A percentile compares a stretch with the other conserved stretches of the same genome.
phyloP scores from a whole-genome alignment of 345 rosid species.

The Microcos paniculata region DNA sequence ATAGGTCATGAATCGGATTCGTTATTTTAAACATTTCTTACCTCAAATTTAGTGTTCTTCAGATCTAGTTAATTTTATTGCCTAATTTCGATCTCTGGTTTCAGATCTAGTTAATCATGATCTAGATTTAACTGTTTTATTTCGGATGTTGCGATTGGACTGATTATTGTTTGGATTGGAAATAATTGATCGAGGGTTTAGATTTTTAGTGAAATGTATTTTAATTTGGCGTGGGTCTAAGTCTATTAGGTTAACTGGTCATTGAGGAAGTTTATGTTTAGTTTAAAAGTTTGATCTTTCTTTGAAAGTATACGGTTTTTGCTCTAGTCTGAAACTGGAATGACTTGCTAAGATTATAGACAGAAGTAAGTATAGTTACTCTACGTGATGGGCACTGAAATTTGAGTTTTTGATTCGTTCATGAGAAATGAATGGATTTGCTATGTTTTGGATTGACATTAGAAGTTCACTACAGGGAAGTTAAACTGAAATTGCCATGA shows the following conservation, averaged over 20 bases:
- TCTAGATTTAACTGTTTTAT: neutral
- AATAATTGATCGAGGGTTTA: neutral
- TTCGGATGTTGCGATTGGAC: neutral
- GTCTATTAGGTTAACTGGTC: neutral
- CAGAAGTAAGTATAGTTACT: neutral
- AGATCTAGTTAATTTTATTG: conserved; percentile 8
- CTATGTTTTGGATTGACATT: neutral
- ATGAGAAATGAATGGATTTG: neutral
- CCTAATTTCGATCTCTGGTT: neutral
- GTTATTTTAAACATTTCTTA: neutral
- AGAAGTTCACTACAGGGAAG: neutral
- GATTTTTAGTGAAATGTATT: neutral
- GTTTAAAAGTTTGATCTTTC: neutral
- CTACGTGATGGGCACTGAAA: neutral
- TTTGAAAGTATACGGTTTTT: neutral
- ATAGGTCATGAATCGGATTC: neutral
- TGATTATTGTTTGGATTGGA: neutral
- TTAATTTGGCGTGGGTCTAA: neutral
- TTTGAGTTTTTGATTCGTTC: neutral
- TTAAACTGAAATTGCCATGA: neutral
- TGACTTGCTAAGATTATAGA: neutral
- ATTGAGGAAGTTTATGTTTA: neutral
- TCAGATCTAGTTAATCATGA: neutral
- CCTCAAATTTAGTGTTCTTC: neutral
- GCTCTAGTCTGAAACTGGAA: neutral